phyloP scores from a whole-genome alignment of 2,329 filamentous ascomycete species.

The Teratosphaeriaceae sp. region DNA sequence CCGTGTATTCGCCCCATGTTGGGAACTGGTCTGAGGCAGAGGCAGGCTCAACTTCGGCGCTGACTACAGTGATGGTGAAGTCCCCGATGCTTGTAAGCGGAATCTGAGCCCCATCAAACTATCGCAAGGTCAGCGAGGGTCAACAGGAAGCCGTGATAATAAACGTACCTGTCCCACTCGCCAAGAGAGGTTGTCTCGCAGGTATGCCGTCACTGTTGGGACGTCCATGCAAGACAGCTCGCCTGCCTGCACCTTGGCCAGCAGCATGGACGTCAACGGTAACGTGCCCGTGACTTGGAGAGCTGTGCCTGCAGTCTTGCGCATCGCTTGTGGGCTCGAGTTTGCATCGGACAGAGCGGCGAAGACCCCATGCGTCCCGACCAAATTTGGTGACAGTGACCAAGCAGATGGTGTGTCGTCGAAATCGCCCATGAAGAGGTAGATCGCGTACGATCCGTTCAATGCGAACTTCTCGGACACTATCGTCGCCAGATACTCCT shows the following conservation, averaged over 20 bases:
- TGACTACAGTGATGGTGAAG: constrained; percentile 35
- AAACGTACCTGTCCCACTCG: constrained; percentile 24
- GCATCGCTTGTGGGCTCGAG: constrained; percentile 8
- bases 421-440: constrained; percentile 59
- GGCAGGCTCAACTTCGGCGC: constrained; percentile 33
- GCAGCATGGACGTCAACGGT: constrained; percentile 38
- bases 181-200: constrained; percentile 30
- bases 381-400: constrained; percentile 48
- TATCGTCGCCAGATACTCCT: constrained; percentile 65
- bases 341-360: constrained; percentile 18
- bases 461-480: constrained; percentile 54
- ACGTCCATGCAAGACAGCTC: constrained; percentile 28
- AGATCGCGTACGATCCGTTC: constrained; percentile 56
- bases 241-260: constrained; percentile 27
- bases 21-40: constrained; percentile 31
- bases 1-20: constrained; percentile 26
- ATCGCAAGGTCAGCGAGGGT: constrained; percentile 2
- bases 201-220: constrained; percentile 23
- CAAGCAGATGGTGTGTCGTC: constrained; percentile 43
- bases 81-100: constrained; percentile 27
- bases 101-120: constrained; percentile 34
- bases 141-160: neutral
- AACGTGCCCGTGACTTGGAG: constrained; percentile 36
- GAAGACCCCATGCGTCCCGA: constrained; percentile 54
- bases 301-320: neutral